Percentiles rank a stretch among this genome's conserved stretches.
phyloP scores from a whole-genome alignment of 2,329 filamentous ascomycete species.

The Trichoderma pleuroti region DNA sequence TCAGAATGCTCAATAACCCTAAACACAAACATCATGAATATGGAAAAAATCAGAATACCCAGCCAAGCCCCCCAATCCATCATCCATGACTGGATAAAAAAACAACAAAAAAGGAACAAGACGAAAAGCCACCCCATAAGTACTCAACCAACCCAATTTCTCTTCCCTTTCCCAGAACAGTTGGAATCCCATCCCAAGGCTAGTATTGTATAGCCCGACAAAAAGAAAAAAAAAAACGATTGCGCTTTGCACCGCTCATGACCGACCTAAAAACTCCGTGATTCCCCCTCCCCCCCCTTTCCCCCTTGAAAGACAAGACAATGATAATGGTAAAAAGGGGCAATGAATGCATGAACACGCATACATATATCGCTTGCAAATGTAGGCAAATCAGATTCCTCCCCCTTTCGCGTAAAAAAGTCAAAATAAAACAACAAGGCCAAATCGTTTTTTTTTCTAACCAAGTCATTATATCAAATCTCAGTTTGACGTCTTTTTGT shows the following conservation, averaged over 20 bases:
- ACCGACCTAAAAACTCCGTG: slow-evolving; percentile 10
- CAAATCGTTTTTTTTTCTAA: background rate
- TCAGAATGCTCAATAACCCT: slow-evolving; percentile 34
- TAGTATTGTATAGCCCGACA: background rate
- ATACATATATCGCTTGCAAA: background rate
- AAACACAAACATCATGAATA: slow-evolving; percentile 20
- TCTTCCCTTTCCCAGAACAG: background rate
- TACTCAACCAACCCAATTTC: background rate
- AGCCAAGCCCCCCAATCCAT: background rate
- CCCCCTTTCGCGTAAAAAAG: background rate
- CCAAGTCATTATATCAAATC: background rate
- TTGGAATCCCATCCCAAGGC: background rate
- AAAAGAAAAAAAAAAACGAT: background rate
- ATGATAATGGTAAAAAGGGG: background rate
- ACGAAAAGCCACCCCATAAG: background rate
- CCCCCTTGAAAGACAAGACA: background rate
- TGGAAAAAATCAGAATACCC: background rate
- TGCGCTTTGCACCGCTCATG: background rate
- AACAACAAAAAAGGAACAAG: background rate
- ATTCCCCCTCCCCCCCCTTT: background rate
- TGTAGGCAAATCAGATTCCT: background rate
- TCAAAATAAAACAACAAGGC: background rate
- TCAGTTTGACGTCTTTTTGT: background rate
- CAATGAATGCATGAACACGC: background rate
- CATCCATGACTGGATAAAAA: background rate